Conservation (phyloP, 805 yeast species). For the Candida pseudofarinosa region DNA sequence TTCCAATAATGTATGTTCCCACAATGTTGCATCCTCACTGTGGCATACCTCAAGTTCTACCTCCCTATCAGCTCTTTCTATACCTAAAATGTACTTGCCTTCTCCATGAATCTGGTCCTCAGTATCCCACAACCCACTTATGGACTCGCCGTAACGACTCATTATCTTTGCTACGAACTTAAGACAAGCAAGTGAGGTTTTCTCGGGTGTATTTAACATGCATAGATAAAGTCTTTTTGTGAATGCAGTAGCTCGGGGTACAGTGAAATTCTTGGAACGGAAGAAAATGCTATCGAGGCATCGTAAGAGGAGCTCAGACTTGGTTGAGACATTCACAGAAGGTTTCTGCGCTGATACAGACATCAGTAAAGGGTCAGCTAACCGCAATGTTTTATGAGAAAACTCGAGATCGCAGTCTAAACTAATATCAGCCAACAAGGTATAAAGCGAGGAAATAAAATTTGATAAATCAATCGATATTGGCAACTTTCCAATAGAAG, state of each 20-base stretch:
- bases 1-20: constrained; percentile 80
- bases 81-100: constrained; percentile 48
- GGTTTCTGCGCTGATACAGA: constrained; percentile 47
- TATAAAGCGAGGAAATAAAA: constrained; percentile 73
- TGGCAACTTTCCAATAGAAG: constrained; percentile 53
- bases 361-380: constrained; percentile 67
- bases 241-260: constrained; percentile 71
- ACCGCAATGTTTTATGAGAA: constrained; percentile 72
- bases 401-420: constrained; percentile 83
- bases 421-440: constrained; percentile 61
- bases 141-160: constrained; percentile 61
- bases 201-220: constrained; percentile 78
- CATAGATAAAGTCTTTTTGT: constrained; percentile 72
- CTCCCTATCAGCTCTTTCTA: constrained; percentile 44
- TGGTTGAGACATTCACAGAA: constrained; percentile 81
- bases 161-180: constrained; percentile 75
- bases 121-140: constrained; percentile 75
- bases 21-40: constrained; percentile 82
- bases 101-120: constrained; percentile 89
- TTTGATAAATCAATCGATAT: constrained; percentile 67
- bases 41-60: constrained; percentile 70
- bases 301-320: constrained; percentile 75
- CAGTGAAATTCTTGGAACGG: constrained; percentile 64
- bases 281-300: constrained; percentile 81
- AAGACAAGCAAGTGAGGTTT: constrained; percentile 71